Conservation (phyloP, 2,329 filamentous ascomycete species). For the Calonectria multiphialidica region DNA sequence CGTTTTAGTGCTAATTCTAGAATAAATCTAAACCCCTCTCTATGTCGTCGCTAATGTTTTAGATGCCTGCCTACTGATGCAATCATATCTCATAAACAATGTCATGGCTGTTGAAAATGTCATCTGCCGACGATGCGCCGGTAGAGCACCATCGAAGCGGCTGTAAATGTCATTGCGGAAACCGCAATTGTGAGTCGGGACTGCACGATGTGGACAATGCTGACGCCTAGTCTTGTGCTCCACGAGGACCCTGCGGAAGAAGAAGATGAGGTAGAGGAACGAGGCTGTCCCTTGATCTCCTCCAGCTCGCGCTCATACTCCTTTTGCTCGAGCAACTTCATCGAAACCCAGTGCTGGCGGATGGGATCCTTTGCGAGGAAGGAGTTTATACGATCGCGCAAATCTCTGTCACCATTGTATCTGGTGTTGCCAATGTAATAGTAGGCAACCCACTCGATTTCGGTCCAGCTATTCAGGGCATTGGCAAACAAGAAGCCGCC, state of each 20-base stretch:
- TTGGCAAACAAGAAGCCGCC: constrained; percentile 24
- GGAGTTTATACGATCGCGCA: background rate
- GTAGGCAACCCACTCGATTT: constrained; percentile 12
- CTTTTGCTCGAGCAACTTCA: background rate
- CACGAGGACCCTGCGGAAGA: background rate
- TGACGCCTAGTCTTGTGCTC: background rate
- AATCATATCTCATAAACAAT: constrained; percentile 7
- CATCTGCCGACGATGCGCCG: background rate
- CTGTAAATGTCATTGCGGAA: background rate
- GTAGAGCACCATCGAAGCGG: background rate
- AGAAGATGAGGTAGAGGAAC: too few relatives aligned
- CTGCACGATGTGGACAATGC: background rate
- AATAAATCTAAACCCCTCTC: background rate
- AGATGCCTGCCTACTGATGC: background rate
- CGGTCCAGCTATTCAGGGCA: constrained; percentile 20
- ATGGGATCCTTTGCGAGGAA: background rate
- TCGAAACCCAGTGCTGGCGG: background rate
- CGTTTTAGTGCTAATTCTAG: background rate
- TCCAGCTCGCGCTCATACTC: constrained; percentile 6
- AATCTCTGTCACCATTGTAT: background rate
- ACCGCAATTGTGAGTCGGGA: background rate
- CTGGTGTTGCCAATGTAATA: background rate
- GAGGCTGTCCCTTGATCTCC: background rate
- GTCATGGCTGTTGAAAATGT: background rate
- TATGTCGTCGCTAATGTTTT: background rate